Evolutionary conservation across 2,329 filamentous ascomycete species (phyloP).

Genomic region (Aspergillus novofumigatus): DNA sequence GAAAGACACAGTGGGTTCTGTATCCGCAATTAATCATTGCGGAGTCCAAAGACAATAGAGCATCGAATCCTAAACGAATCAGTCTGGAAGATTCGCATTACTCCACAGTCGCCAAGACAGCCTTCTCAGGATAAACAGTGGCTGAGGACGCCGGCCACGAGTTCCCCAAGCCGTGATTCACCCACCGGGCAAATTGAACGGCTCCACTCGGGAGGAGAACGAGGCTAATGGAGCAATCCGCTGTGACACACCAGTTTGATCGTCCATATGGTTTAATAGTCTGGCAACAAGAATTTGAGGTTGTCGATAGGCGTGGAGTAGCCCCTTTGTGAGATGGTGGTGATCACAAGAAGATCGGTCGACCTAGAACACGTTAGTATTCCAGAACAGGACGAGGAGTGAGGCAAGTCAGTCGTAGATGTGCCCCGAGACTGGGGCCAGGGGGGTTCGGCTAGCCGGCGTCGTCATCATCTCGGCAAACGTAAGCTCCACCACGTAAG

Average conservation of each 20-base stretch:
- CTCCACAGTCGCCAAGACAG: constrained; percentile 7
- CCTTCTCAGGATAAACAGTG: neutral
- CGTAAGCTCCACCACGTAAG: neutral
- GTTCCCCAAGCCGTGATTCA: neutral
- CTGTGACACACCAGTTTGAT: neutral
- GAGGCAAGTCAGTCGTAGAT: too few species aligned
- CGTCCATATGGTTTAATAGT: neutral
- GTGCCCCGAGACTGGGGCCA: neutral
- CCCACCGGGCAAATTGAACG: neutral
- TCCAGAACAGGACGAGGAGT: neutral
- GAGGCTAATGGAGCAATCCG: too few species aligned
- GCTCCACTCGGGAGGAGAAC: neutral
- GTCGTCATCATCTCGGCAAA: neutral
- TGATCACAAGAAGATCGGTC: too few species aligned
- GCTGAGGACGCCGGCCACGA: neutral
- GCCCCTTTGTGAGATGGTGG: neutral
- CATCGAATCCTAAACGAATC: neutral
- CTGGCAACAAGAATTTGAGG: too few species aligned
- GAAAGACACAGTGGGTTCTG: neutral
- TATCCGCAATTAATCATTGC: neutral
- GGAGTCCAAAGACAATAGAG: neutral
- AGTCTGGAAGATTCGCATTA: neutral
- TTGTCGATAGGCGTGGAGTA: neutral
- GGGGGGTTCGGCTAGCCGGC: neutral
- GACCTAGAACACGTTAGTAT: neutral